Evolutionary conservation across 129 eudicot genomes (phyloP).

Genomic region (Erigeron canadensis): DNA sequence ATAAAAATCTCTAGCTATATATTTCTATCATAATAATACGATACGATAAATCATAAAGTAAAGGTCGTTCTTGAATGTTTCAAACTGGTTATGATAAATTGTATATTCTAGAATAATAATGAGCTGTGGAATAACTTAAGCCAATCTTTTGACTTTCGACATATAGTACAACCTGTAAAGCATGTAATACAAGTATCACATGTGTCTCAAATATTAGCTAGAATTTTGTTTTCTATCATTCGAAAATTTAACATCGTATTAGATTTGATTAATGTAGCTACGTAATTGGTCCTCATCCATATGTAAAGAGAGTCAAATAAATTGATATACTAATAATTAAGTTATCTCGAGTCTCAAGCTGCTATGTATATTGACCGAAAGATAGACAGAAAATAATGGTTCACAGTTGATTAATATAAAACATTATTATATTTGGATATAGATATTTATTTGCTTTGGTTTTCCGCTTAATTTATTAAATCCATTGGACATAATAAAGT

Average conservation of each 20-base stretch:
- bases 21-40: not conserved
- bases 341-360: not conserved
- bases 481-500: not conserved
- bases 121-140: not conserved
- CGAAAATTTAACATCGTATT: not conserved
- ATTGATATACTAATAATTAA: not conserved
- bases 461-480: not conserved
- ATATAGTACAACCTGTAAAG: not conserved
- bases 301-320: not conserved
- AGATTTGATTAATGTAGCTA: not conserved
- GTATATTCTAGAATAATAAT: slow-evolving; percentile 12
- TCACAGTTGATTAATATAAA: not conserved
- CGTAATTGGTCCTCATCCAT: not conserved
- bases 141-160: slow-evolving; percentile 6
- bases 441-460: not conserved
- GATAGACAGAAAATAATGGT: not conserved
- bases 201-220: too few species aligned
- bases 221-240: not conserved
- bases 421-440: not conserved
- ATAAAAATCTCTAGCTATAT: not conserved
- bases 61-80: slow-evolving; percentile 30
- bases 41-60: not conserved
- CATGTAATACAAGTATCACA: not conserved
- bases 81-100: not conserved
- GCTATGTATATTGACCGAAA: not conserved